Evolutionary conservation across 208 protist genomes (phyloP), one percentile per base, ranked within the genome.

Genomic region (Trypanosomatidae sp.): DNA sequence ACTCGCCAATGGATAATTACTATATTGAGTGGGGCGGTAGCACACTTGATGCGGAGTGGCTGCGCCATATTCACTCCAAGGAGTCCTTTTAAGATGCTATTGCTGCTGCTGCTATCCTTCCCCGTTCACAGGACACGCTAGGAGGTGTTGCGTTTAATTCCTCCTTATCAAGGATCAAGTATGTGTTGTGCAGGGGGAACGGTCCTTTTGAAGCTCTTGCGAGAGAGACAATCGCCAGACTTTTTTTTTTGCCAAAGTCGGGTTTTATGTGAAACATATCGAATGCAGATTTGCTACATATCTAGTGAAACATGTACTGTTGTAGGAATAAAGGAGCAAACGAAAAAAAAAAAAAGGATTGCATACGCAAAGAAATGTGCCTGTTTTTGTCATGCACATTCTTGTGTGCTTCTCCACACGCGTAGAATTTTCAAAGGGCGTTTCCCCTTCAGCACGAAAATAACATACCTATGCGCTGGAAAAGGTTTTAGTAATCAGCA

Each of bases 41-140:
- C 80, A 83, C 83, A n/a, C 81, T 96, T 19, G 89, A 96, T 72
- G 79, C 89, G 0, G 89, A 96, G 73, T 96, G 91, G 91, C 76
- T 96, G 22, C 87, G 91, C 28, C 91, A 96, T 62, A 96, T 96
- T 73, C 91, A 96, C 59, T 93, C 89, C 1, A 93, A 94, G 77
- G 91, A 96, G 74, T 94, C 89, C 6, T 96, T 89, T 68, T 96
- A 75, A 84, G 10, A 3, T 44, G 3, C 19, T 22, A 71, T 22
- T 62, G 15, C 30, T 28, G 3, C 30, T 28, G 3, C 52, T 73
- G 44, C 25, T 10, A 19, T 33, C 0, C 15, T 46, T 25, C 4
- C 17, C 10, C 9, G 19, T 30, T 44, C 5, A 1, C 22, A 10
- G 9, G 4, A 17, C 7, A 36, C 25, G 39, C 39, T 25, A 47